Evolutionary conservation across 2,329 filamentous ascomycete species (phyloP), one percentile per base, ranked within the genome.

Genomic region (Sordariomycetes sp.): DNA sequence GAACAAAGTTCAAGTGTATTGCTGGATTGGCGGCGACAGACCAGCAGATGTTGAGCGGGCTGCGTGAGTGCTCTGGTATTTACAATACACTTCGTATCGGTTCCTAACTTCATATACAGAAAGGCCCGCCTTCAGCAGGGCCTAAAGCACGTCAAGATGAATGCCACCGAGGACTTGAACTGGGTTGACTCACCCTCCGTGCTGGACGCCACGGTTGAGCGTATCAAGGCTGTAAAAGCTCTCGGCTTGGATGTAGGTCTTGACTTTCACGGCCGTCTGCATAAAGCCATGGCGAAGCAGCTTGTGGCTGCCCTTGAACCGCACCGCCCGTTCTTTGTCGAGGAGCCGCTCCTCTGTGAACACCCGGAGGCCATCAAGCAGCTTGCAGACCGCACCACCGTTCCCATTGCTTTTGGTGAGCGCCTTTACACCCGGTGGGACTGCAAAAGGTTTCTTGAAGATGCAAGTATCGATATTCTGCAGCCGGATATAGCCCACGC

Each of bases 261-360:
- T 25, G 82, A 86, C 47, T 86, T 86, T 55, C 82, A 86, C 50
- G 82, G 82, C 11, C 70, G 80, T 16, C 61, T 84, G 2, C 81
- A 85, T 56, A 80, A 79, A 42, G 76, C 79, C 20, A 85, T 85
- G 79, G 80, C 79, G 0, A 83, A 82, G 45, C 80, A 85, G 45
- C 66, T 86, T 10, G 77, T 76, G 7, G 70, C 68, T 39, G 64
- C 69, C 1, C 64, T 86, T 0, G 79, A 82, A 44, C 77, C 79
- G 0, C 66, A 82, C 44, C 64, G 64, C 2, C 80, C 79, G 0
- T 57, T 86, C 8, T 86, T 85, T 54, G 75, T 85, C 32, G 80
- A 85, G 53, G 79, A 85, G 44, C 79, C 79, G 0, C 56, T 84
- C 6, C 64, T 85, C 3, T 79, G 71, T 7, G 80, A 85, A 48